phyloP scores from a whole-genome alignment of 2,329 filamentous ascomycete species.

The Akanthomyces uredinophilus region DNA sequence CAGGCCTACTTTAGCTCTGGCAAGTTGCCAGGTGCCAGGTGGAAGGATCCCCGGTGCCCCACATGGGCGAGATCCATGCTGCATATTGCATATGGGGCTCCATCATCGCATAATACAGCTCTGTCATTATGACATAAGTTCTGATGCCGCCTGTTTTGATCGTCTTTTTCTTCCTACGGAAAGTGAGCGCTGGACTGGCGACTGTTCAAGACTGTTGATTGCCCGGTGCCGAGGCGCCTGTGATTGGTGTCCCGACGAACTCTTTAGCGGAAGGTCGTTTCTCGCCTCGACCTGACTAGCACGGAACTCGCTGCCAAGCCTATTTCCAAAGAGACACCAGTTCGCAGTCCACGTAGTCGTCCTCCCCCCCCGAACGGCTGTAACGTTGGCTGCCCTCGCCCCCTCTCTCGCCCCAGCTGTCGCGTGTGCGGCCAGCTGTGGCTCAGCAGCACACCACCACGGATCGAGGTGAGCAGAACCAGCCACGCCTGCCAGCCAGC shows the following conservation, averaged over 20 bases:
- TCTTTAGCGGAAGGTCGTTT: too few species aligned
- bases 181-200: too few species aligned
- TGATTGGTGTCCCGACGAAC: neutral
- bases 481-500: neutral
- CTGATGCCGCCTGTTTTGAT: neutral
- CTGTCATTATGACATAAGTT: neutral
- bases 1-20: too few species aligned
- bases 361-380: neutral
- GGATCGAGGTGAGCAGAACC: too few species aligned
- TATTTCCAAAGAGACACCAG: neutral
- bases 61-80: neutral
- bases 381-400: neutral
- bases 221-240: neutral
- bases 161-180: too few species aligned
- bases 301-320: neutral
- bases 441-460: too few species aligned
- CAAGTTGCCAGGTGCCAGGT: too few species aligned
- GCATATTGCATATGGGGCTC: neutral
- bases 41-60: neutral
- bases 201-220: neutral
- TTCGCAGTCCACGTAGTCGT: too few species aligned
- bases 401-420: too few species aligned
- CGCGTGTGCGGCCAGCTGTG: too few species aligned
- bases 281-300: neutral
- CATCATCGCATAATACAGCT: neutral